phyloP scores from a whole-genome alignment of 2,329 filamentous ascomycete species.

The Ophiosphaerella narmari region DNA sequence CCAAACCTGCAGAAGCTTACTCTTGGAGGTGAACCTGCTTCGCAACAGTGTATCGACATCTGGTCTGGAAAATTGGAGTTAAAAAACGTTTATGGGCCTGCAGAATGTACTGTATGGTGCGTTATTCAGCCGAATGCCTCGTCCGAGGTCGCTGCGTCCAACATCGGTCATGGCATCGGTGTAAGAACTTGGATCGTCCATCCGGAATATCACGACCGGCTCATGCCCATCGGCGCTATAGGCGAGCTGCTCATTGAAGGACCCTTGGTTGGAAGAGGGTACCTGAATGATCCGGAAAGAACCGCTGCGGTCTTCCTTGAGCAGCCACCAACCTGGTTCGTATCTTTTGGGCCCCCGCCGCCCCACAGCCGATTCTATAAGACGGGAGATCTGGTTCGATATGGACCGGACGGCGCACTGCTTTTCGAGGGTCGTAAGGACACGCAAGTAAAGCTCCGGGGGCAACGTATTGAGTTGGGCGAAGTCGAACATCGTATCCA shows the following conservation, averaged over 20 bases:
- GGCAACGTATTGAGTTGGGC: slow-evolving; percentile 25
- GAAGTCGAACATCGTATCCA: slow-evolving; percentile 18
- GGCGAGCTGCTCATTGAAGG: slow-evolving; percentile 62
- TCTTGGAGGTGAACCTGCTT: no score
- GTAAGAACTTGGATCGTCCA: slow-evolving; percentile 50
- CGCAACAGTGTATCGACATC: no score
- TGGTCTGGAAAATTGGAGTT: no score
- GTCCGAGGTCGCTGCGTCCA: slow-evolving; percentile 26
- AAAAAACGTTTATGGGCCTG: no score
- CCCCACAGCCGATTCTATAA: slow-evolving; percentile 12
- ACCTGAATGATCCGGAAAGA: slow-evolving; percentile 21
- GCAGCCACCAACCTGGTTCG: slow-evolving; percentile 43
- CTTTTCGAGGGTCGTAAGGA: slow-evolving; percentile 21
- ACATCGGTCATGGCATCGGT: slow-evolving; percentile 54
- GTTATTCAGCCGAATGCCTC: no score
- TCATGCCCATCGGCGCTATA: slow-evolving; percentile 20
- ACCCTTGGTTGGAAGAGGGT: slow-evolving; percentile 43
- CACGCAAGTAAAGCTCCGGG: slow-evolving; percentile 25
- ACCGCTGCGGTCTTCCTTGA: slow-evolving; percentile 52
- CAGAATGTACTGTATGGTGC: no score
- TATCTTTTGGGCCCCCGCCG: not conserved
- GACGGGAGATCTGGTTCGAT: slow-evolving; percentile 25
- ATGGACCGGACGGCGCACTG: slow-evolving; percentile 17
- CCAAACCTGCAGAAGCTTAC: slow-evolving; percentile 18
- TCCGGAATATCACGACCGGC: slow-evolving; percentile 15